phyloP scores from a whole-genome alignment of 129 eudicot genomes.

The Chrysanthemum lavandulifolium region DNA sequence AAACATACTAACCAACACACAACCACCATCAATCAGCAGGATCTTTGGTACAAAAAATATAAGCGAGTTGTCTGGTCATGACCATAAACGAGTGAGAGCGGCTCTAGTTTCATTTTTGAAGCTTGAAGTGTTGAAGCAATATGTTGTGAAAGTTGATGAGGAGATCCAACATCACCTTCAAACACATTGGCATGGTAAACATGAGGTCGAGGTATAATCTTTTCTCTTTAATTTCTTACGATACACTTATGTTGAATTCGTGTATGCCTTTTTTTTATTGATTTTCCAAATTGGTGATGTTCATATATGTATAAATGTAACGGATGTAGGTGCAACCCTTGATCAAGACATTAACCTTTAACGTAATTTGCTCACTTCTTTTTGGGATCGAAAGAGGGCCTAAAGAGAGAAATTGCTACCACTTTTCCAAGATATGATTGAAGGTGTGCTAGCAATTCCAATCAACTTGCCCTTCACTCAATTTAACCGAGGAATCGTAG shows the following conservation, averaged over 20 bases:
- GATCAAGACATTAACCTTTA: slow-evolving; percentile 44
- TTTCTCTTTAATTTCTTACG: too few relatives aligned
- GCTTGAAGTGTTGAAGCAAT: slow-evolving; percentile 40
- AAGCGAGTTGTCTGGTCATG: slow-evolving; percentile 33
- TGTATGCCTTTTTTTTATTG: too few relatives aligned
- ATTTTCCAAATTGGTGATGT: too few relatives aligned
- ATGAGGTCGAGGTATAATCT: slow-evolving; percentile 32
- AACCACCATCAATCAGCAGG: slow-evolving; percentile 34
- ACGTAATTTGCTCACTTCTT: slow-evolving; percentile 39
- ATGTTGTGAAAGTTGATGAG: slow-evolving; percentile 40
- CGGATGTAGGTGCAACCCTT: slow-evolving; percentile 34
- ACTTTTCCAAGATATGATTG: slow-evolving; percentile 29
- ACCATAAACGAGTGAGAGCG: slow-evolving; percentile 43
- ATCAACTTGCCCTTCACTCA: slow-evolving; percentile 40
- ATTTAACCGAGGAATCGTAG: slow-evolving; percentile 29
- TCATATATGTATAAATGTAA: not conserved
- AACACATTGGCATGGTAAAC: slow-evolving; percentile 32
- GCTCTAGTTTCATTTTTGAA: slow-evolving; percentile 40
- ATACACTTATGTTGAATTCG: too few relatives aligned
- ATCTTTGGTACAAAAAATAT: slow-evolving; percentile 32
- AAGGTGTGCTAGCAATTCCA: slow-evolving; percentile 38
- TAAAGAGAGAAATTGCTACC: slow-evolving; percentile 34
- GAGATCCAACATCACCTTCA: slow-evolving; percentile 38
- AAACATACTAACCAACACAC: slow-evolving; percentile 23
- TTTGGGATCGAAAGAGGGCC: slow-evolving; percentile 47